phyloP scores from a whole-genome alignment of 2,329 filamentous ascomycete genomes.

The Pseudocercospora crystallina region DNA sequence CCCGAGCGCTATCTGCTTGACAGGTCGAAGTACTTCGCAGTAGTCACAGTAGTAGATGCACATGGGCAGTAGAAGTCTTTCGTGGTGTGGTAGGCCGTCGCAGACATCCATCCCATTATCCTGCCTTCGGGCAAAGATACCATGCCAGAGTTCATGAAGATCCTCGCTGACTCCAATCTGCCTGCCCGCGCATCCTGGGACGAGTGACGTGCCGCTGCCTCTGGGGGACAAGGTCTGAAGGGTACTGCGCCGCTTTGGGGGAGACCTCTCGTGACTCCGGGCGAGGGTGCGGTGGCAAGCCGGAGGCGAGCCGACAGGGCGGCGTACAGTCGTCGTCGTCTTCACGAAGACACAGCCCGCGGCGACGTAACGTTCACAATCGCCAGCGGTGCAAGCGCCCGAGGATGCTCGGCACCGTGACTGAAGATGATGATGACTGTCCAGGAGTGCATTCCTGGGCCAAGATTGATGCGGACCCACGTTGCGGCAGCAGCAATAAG shows the following conservation, averaged over 20 bases:
- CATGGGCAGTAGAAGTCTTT: too few relatives aligned
- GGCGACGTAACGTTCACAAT: not conserved
- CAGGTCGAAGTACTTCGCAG: not conserved
- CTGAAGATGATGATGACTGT: not conserved
- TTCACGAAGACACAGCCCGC: not conserved
- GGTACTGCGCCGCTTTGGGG: conserved; percentile 1
- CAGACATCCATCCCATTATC: not conserved
- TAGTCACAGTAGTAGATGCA: not conserved
- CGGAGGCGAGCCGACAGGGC: not conserved
- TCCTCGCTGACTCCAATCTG: conserved; percentile 7
- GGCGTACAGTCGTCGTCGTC: not conserved
- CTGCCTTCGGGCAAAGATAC: not conserved
- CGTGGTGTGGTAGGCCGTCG: too few relatives aligned
- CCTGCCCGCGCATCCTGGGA: conserved; percentile 1
- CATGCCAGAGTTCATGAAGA: conserved; percentile 5
- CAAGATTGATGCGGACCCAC: not conserved
- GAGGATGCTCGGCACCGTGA: not conserved
- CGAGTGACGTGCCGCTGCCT: not conserved
- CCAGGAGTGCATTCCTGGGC: not conserved
- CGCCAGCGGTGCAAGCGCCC: not conserved
- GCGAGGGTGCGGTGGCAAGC: not conserved
- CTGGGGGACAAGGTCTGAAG: conserved; percentile 1
- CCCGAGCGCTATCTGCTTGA: conserved; percentile 3
- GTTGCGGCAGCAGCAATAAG: too few relatives aligned
- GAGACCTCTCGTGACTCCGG: not conserved